Evolutionary conservation across 2,329 filamentous ascomycete genomes (phyloP), one percentile per base, ranked within the genome.

Genomic region (Cryphonectria radicalis): DNA sequence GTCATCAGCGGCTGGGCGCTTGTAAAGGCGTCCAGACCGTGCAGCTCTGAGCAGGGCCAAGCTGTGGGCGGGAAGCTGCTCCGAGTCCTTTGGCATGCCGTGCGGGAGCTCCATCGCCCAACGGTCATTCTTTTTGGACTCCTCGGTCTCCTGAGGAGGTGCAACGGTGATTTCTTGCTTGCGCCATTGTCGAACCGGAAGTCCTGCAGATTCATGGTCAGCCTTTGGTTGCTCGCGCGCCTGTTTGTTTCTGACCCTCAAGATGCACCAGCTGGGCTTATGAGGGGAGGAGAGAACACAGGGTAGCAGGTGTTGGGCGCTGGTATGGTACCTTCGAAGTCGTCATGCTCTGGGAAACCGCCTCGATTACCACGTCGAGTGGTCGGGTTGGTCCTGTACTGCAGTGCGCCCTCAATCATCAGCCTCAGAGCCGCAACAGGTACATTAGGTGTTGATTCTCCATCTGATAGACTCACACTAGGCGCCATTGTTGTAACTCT

Each of bases 141-240:
- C 89, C 76, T 95, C 92, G 73, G 89, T 84, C 53, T 89, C 86
- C 13, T 87, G 84, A 17, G 89, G 89, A 67, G 93, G 91, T 75
- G 89, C 90, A 77, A 95, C 84, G 59, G 84, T 91, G 70, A 93
- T 87, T 81, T 84, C 85, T 71, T 92, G 90, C 74, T 92, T 90
- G 70, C 93, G 90, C 92, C 94, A 98, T 87, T 97, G 94, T 77
- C 94, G 92, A 71, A 98, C 92, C 22, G 95, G 95, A 14, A 98
- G 87, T 72, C 94, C 93, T 86, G 88, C 84, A 46, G 66, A 89
- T 86, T 37, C 11, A 37, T 66, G 50, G n/a, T 68, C 35, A 66
- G 42, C 14, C 43, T 8, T 10, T 59, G 28, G 17, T 43, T 53
- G 25, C 59, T 64, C 17, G 28, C 37, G 37, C 40, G 6, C 14